Base-by-base conservation (phyloP, 768 basidiomycete genomes). In the Macrolepiota dolichaula region DNA sequence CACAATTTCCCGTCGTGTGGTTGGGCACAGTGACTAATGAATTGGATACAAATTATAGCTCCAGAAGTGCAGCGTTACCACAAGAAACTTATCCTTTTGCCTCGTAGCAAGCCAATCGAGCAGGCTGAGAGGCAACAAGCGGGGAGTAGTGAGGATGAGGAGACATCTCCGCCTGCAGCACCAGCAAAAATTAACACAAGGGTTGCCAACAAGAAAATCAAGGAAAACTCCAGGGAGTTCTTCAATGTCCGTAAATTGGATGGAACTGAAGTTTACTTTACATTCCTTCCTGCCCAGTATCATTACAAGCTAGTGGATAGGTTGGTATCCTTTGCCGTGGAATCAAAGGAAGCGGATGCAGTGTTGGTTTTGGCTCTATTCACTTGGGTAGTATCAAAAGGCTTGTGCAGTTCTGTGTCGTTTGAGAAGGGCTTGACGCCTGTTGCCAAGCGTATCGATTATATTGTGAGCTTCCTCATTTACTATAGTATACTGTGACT, bases 201-300 rank as follows among this genome's bases (percentile, higher is more conserved):
- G 1, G 85, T 86, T 17, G 90, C 86, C 38, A 79, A 82, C 73
- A 84, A 85, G 71, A 91, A 89, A 80, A 88, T 96, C 66, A 80
- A 78, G 13, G 88, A 94, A 67, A 92, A 96, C 66, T 76, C 78
- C 59, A 93, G 92, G 74, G 94, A 98, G 78, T 91, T 94, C 78
- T 94, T 89, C 73, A 84, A 80, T 65, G 85, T 92, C 66, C 89
- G 92, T 65, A 90, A 88, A 68, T 72, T 97, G 59, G 87, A 89
- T 36, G 96, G 96, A 72, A 94, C 92, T 11, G 93, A 93, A 65
- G 83, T 83, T 25, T 96, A 95, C 78, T 94, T 96, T 76, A 80
- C 83, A 53, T 81, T 78, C 19, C 79, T 98, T 27, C 87, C 93
- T 5, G 72, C 80, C 24, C 80, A 80, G 61, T 81, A 88, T 67